A percentile compares a stretch with the other conserved stretches of the same genome.
Evolutionary conservation across 345 rosid species (phyloP).

Genomic region (Rhizophora apiculata): DNA sequence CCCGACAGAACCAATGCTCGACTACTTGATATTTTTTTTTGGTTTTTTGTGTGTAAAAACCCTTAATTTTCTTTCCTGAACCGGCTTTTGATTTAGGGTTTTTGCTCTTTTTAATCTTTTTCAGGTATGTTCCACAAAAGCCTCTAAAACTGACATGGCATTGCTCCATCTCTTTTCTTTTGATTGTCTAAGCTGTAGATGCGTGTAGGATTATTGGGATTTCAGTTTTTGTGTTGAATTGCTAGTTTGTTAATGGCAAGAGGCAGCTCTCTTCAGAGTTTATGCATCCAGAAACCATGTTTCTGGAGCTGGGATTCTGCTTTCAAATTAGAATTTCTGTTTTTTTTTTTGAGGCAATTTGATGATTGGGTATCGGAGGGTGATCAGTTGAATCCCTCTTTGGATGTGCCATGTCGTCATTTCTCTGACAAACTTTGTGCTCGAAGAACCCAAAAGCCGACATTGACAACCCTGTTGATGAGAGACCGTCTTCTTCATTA

Average conservation of each 20-base stretch:
- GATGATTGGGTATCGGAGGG: slow-evolving; percentile 23
- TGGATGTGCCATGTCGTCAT: slow-evolving; percentile 25
- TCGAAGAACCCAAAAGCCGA: slow-evolving; percentile 17
- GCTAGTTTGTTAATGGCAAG: slow-evolving; percentile 39
- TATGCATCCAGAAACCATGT: slow-evolving; percentile 31
- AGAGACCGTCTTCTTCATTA: slow-evolving; percentile 37
- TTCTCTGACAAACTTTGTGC: slow-evolving; percentile 18
- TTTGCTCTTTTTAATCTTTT: neutral
- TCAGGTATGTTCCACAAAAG: neutral
- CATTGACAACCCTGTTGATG: slow-evolving; percentile 19
- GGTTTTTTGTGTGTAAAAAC: neutral
- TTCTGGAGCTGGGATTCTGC: slow-evolving; percentile 30
- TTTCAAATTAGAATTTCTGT: slow-evolving; percentile 30
- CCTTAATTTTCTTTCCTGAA: neutral
- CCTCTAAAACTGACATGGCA: too few relatives aligned
- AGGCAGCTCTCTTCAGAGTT: slow-evolving; percentile 45
- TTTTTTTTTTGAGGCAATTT: slow-evolving; percentile 28
- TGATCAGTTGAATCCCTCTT: slow-evolving; percentile 18
- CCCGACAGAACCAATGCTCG: too few relatives aligned
- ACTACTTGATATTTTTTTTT: too few relatives aligned
- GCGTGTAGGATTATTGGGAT: neutral
- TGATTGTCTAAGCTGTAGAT: neutral
- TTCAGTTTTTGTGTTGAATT: slow-evolving; percentile 1
- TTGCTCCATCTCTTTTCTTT: neutral
- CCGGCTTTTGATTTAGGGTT: neutral